These are phyloP conservation scores for Dendrocalamus latiflorus DNA, from an alignment of 202 grass and related monocot species.

Conservation along the genomic window DNA sequence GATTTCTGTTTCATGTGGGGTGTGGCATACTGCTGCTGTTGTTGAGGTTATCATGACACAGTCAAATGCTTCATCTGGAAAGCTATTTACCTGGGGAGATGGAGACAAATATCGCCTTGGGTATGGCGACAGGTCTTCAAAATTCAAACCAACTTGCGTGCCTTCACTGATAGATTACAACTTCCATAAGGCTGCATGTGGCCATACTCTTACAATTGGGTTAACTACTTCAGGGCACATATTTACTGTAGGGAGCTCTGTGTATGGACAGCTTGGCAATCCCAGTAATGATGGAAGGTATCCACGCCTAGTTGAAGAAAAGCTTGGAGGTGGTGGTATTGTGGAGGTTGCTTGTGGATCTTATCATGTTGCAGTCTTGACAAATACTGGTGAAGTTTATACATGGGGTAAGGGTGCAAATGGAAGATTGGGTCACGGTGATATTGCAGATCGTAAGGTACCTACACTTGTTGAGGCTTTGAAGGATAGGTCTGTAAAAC, in stretches of 20 bases:
- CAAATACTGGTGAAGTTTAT: slow-evolving; percentile 87
- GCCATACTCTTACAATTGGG: slow-evolving; percentile 89
- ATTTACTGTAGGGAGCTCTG: slow-evolving; percentile 83
- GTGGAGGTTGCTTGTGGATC: slow-evolving; percentile 86
- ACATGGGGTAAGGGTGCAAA: slow-evolving; percentile 97
- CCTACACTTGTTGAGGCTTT: slow-evolving; percentile 88
- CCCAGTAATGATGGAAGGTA: slow-evolving; percentile 80
- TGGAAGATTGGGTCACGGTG: slow-evolving; percentile 84
- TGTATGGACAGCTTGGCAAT: slow-evolving; percentile 95
- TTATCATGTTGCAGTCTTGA: slow-evolving; percentile 86
- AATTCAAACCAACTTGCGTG: slow-evolving; percentile 89
- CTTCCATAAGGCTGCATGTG: slow-evolving; percentile 84
- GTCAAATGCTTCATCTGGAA: slow-evolving; percentile 88
- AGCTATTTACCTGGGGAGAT: slow-evolving; percentile 98
- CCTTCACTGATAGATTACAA: slow-evolving; percentile 93
- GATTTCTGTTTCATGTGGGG: slow-evolving; percentile 91
- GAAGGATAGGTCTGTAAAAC: slow-evolving; percentile 80
- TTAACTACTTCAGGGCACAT: slow-evolving; percentile 91
- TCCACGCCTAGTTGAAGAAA: slow-evolving; percentile 75
- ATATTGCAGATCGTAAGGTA: slow-evolving; percentile 75
- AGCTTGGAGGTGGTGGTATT: slow-evolving; percentile 64
- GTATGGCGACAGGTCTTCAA: slow-evolving; percentile 72
- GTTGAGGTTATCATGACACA: slow-evolving; percentile 88
- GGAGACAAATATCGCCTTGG: slow-evolving; percentile 97
- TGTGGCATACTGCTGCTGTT: slow-evolving; percentile 94